Percentiles rank a stretch among this genome's conserved stretches.
Conservation (phyloP, 2,329 filamentous ascomycete genomes). For the Stemphylium lycopersici region DNA sequence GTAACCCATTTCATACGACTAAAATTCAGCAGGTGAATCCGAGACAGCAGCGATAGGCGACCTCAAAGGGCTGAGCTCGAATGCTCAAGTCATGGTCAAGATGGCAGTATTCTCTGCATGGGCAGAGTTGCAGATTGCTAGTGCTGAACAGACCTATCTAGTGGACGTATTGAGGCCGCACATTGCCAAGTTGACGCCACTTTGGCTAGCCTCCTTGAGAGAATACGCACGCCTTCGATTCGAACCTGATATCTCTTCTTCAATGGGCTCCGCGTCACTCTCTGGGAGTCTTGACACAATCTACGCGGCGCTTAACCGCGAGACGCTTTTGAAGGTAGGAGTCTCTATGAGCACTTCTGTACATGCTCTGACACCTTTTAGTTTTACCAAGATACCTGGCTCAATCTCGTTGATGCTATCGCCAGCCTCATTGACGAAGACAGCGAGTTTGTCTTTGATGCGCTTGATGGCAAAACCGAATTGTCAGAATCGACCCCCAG, state of each 20-base stretch:
- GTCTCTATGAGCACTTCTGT: background rate
- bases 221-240: slow-evolving; percentile 94
- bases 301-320: slow-evolving; percentile 91
- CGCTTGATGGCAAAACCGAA: slow-evolving; percentile 79
- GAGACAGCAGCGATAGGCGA: slow-evolving; percentile 91
- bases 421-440: slow-evolving; percentile 97
- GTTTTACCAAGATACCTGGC: slow-evolving; percentile 97
- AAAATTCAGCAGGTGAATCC: slow-evolving; percentile 59
- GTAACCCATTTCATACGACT: slow-evolving; percentile 11
- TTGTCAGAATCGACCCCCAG: slow-evolving; percentile 47
- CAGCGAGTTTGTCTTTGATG: slow-evolving; percentile 96
- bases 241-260: slow-evolving; percentile 96
- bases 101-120: slow-evolving; percentile 96
- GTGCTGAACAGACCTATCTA: slow-evolving; percentile 87
- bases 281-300: slow-evolving; percentile 90
- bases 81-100: slow-evolving; percentile 97
- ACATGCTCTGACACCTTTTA: slow-evolving; percentile 34
- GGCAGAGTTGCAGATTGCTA: slow-evolving; percentile 96
- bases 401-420: slow-evolving; percentile 96
- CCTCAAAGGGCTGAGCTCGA: slow-evolving; percentile 88
- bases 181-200: slow-evolving; percentile 83
- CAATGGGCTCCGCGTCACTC: slow-evolving; percentile 77
- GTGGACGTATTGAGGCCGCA: slow-evolving; percentile 88
- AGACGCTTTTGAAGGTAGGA: slow-evolving; percentile 77
- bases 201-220: slow-evolving; percentile 91